A percentile compares a stretch with the other conserved stretches of the same genome.
These are phyloP conservation scores for Plasmodium gallinaceum DNA, from an alignment of 169 alveolate genomes.

Conservation along the genomic window DNA sequence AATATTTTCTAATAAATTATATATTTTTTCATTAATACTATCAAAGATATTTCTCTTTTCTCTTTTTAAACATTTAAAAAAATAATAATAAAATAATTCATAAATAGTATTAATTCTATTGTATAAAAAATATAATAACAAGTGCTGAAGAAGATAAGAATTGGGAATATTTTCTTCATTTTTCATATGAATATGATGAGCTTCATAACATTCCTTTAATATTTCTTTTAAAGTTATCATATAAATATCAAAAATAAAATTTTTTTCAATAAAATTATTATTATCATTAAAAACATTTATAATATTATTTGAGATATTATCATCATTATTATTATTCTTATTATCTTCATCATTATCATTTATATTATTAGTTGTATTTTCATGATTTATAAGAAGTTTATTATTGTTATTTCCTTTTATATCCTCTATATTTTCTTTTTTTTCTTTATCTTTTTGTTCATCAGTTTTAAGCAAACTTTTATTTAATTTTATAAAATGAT, in stretches of 20 bases:
- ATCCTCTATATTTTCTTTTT: neutral
- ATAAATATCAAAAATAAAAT: conserved; percentile 13
- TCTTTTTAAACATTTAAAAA: conserved; percentile 11
- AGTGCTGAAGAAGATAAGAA: conserved; percentile 22
- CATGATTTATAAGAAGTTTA: neutral
- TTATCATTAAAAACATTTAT: neutral
- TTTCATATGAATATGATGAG: conserved; percentile 44
- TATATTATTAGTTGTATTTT: neutral
- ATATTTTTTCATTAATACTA: conserved; percentile 23
- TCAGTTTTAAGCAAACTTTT: neutral
- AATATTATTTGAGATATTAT: neutral
- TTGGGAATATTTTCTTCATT: conserved; percentile 21
- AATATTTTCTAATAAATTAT: conserved; percentile 21
- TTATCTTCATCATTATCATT: neutral
- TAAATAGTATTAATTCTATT: conserved; percentile 60
- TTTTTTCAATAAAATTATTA: neutral
- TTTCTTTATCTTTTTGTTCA: neutral
- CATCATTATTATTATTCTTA: neutral
- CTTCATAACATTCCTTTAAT: conserved; percentile 46
- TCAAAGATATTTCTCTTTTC: conserved; percentile 27
- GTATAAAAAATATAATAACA: conserved; percentile 48
- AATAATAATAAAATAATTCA: conserved; percentile 45
- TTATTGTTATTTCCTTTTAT: neutral
- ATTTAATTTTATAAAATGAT: conserved; percentile 21
- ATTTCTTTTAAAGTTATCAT: conserved; percentile 36